Percentiles rank a stretch among this genome's conserved stretches.
These are phyloP conservation scores for Prunus davidiana DNA, from an alignment of 306 rosid genomes.

Conservation along the genomic window DNA sequence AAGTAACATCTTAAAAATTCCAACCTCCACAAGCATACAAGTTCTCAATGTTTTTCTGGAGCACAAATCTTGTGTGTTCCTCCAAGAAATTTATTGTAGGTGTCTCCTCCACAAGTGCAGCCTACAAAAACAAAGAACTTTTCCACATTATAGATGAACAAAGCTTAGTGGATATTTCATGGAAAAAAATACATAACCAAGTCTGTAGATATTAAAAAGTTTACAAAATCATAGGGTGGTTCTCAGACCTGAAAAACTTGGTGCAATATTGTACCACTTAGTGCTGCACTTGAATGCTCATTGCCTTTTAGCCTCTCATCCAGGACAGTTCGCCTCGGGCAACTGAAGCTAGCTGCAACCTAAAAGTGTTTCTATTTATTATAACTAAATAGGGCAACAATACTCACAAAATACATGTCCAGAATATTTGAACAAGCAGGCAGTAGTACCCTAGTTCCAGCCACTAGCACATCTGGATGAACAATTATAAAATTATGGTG, in stretches of 20 bases:
- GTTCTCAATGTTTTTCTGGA: constrained; percentile 68
- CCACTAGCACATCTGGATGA: constrained; percentile 73
- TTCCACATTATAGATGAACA: background rate
- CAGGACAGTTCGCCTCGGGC: constrained; percentile 82
- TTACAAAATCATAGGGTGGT: constrained; percentile 15
- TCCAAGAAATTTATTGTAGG: constrained; percentile 62
- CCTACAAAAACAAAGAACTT: constrained; percentile 41
- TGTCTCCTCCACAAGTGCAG: constrained; percentile 62
- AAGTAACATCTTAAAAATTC: background rate
- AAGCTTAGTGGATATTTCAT: background rate
- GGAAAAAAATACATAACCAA: background rate
- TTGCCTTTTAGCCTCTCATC: constrained; percentile 79
- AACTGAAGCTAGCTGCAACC: constrained; percentile 80
- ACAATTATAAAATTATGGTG: constrained; percentile 67
- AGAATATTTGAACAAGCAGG: constrained; percentile 11
- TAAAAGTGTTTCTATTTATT: constrained; percentile 30
- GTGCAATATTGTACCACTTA: constrained; percentile 85
- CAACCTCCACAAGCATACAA: constrained; percentile 90
- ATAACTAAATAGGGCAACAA: constrained; percentile 17
- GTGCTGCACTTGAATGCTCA: constrained; percentile 73
- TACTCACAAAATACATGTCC: constrained; percentile 9
- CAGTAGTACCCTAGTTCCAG: constrained; percentile 88
- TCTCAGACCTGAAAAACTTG: constrained; percentile 80
- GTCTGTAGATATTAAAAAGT: background rate
- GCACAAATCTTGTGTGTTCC: constrained; percentile 55